These are phyloP conservation scores for Tricholoma flavovirens DNA, from an alignment of 768 basidiomycete genomes.

Conservation along the genomic window DNA sequence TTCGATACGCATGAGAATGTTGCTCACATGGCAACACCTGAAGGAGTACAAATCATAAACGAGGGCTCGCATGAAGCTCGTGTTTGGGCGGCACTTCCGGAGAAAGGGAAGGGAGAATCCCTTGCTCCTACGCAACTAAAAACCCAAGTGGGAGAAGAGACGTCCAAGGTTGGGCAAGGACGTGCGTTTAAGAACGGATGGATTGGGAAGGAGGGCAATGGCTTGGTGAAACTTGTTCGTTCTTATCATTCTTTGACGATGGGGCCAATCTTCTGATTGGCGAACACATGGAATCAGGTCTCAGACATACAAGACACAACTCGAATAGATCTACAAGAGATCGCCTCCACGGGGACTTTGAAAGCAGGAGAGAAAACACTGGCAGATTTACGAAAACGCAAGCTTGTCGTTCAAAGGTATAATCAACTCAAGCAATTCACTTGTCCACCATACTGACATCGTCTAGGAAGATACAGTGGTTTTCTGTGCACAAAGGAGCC, in stretches of 20 bases:
- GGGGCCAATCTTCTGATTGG: constrained; percentile 4
- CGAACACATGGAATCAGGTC: constrained; percentile 35
- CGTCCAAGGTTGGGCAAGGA: constrained; percentile 89
- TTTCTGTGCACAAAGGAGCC: constrained; percentile 78
- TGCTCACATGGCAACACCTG: constrained; percentile 69
- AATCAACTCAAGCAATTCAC: neutral
- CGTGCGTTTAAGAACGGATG: constrained; percentile 96
- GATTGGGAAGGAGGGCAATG: constrained; percentile 88
- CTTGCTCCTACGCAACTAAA: constrained; percentile 65
- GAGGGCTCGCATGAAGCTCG: constrained; percentile 93
- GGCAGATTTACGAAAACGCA: constrained; percentile 87
- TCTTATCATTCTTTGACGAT: neutral
- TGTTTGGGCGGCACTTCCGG: constrained; percentile 82
- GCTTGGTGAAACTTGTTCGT: constrained; percentile 81
- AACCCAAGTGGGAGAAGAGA: constrained; percentile 75
- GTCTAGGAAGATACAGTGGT: constrained; percentile 91
- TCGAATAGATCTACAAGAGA: constrained; percentile 64
- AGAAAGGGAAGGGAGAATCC: constrained; percentile 63
- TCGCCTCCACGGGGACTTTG: constrained; percentile 68
- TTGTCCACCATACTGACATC: neutral
- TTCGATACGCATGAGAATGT: constrained; percentile 75
- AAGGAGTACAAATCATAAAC: constrained; percentile 73
- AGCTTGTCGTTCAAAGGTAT: constrained; percentile 80
- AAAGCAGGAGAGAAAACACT: constrained; percentile 74
- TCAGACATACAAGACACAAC: constrained; percentile 68